A percentile compares a stretch with the other conserved stretches of the same genome.
phyloP scores from a whole-genome alignment of 192 early-diverging fungal genomes.

The Mortierella hygrophila region DNA sequence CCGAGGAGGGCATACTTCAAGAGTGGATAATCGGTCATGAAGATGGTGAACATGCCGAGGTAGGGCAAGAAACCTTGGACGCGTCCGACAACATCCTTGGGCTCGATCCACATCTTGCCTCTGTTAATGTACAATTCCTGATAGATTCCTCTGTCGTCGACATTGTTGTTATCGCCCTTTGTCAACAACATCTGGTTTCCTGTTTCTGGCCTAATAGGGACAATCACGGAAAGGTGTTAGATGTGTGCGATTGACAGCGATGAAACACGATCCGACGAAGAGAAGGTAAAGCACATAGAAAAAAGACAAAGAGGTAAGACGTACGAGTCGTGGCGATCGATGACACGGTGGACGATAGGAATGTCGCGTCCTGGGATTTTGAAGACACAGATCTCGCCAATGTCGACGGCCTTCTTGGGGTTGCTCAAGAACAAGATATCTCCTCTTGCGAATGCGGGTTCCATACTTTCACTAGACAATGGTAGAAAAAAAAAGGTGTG shows the following conservation, averaged over 20 bases:
- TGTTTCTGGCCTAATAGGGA: conserved; percentile 60
- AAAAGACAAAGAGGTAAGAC: conserved; percentile 4
- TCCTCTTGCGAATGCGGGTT: conserved; percentile 94
- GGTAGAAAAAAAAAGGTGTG: not conserved
- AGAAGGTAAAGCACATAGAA: not conserved
- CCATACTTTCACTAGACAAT: conserved; percentile 88
- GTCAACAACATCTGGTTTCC: conserved; percentile 91
- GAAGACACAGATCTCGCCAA: conserved; percentile 97
- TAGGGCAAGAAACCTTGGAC: conserved; percentile 89
- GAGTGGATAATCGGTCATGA: conserved; percentile 96
- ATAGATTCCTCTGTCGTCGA: conserved; percentile 94
- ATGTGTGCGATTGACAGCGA: not conserved
- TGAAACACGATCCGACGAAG: not conserved
- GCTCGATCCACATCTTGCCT: conserved; percentile 92
- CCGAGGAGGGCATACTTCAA: conserved; percentile 88
- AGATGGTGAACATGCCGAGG: conserved; percentile 95
- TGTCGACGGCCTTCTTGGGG: conserved; percentile 76
- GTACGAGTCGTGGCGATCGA: conserved; percentile 92
- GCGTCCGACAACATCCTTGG: conserved; percentile 91
- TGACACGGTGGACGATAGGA: conserved; percentile 97
- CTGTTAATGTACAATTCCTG: conserved; percentile 58
- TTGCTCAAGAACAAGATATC: conserved; percentile 92
- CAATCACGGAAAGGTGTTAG: not conserved
- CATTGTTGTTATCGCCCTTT: conserved; percentile 96
- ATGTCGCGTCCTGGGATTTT: conserved; percentile 90